These are phyloP conservation scores for Tieghemostelium lacteum DNA, from an alignment of 78 protist species.

Conservation along the genomic window DNA sequence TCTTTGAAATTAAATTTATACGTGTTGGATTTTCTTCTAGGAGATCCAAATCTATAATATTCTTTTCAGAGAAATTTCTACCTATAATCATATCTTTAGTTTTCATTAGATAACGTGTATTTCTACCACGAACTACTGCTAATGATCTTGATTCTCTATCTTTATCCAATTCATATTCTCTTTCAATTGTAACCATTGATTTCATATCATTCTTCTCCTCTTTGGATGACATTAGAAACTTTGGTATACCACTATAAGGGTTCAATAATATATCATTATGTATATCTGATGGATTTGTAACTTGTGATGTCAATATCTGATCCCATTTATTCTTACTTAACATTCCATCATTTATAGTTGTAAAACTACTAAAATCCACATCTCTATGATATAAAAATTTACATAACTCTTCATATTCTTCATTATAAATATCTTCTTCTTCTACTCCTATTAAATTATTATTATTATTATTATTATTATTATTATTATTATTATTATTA, in stretches of 20 bases:
- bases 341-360: background rate
- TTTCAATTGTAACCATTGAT: conserved; percentile 43
- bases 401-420: conserved; percentile 16
- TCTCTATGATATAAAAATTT: conserved; percentile 18
- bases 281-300: background rate
- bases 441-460: background rate
- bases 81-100: conserved; percentile 56
- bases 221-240: conserved; percentile 16
- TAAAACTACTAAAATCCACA: background rate
- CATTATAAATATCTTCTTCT: background rate
- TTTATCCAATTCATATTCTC: conserved; percentile 53
- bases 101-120: conserved; percentile 54
- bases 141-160: conserved; percentile 46
- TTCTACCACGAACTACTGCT: conserved; percentile 41
- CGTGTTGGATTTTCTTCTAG: conserved; percentile 34
- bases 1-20: conserved; percentile 35
- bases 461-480: background rate
- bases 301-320: background rate
- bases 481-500: conserved; percentile 1
- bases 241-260: conserved; percentile 49
- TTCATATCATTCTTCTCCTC: conserved; percentile 41
- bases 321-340: conserved; percentile 16
- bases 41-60: conserved; percentile 47
- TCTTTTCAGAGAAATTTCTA: conserved; percentile 24
- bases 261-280: conserved; percentile 49